Evolutionary conservation across 495 filamentous ascomycete species (phyloP).

Genomic region (Recurvomyces mirabilis): DNA sequence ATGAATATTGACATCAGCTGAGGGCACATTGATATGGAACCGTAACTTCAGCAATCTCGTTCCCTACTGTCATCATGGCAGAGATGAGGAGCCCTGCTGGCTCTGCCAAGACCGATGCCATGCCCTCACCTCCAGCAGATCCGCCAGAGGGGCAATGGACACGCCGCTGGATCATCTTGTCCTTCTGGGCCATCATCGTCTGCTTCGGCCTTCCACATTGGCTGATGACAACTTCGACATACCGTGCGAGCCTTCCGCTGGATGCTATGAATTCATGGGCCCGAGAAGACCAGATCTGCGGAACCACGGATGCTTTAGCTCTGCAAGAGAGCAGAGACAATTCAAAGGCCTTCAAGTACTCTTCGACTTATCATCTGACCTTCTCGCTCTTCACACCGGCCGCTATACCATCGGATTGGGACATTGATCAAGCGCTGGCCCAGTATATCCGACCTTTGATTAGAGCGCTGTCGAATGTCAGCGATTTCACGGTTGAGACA

Average conservation of each 20-base stretch:
- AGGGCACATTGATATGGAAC: too few species aligned
- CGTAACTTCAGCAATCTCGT: too few species aligned
- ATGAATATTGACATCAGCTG: too few species aligned
- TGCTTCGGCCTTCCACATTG: slow-evolving; percentile 86
- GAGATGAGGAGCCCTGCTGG: too few species aligned
- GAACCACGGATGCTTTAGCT: too few species aligned
- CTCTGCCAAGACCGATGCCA: too few species aligned
- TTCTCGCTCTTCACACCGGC: slow-evolving; percentile 87
- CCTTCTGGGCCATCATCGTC: slow-evolving; percentile 83
- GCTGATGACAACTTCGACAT: slow-evolving; percentile 93
- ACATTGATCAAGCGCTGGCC: slow-evolving; percentile 71
- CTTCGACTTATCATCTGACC: slow-evolving; percentile 87
- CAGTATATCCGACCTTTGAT: slow-evolving; percentile 76
- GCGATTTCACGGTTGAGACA: slow-evolving; percentile 93
- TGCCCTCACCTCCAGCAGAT: slow-evolving; percentile 8
- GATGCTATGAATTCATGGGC: slow-evolving; percentile 87
- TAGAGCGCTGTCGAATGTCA: slow-evolving; percentile 63
- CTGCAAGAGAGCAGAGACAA: too few species aligned
- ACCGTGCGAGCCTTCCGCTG: slow-evolving; percentile 75
- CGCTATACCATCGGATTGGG: slow-evolving; percentile 73
- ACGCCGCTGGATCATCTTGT: slow-evolving; percentile 48
- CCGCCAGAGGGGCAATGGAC: slow-evolving; percentile 5
- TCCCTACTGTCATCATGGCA: too few species aligned
- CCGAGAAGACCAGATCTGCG: slow-evolving; percentile 49
- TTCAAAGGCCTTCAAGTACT: slow-evolving; percentile 79